Base-by-base conservation (phyloP, 805 yeast genomes). In the Kuraishia piskuri region DNA sequence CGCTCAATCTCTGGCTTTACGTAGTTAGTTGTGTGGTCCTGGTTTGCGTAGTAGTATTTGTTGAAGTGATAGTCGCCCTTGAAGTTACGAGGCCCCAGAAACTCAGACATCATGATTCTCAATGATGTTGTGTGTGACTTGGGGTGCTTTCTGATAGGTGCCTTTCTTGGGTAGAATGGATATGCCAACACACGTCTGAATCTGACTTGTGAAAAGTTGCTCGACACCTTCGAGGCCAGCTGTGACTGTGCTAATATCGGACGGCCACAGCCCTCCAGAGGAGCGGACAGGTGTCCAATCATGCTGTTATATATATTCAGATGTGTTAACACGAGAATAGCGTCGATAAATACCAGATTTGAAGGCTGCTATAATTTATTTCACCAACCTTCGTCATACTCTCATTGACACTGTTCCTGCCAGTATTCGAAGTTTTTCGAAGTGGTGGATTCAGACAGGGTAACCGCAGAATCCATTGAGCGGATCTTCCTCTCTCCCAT, bases 61-160 rank as follows among this genome's bases (percentile, higher is more conserved):
- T 90, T 91, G 64, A 81, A 69, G 57, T 76, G 76, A 67, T 88
- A 88, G 59, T 88, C 90, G 20, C 96, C 96, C 67, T 86, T 84
- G 70, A 81, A 81, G 69, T 89, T 90, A 66, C 76, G 80, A 44
- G 92, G 92, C 2, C 97, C 97, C 54, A 90, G 72, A 71, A 89
- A 90, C 58, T 77, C 80, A 59, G 82, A 80, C 79, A 90, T 73
- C 45, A 82, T 22, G 19, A 22, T 22, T n/a, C 79, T 80, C 64
- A 86, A 74, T 55, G 78, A 79, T 8, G 87, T 76, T 51, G 74
- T 76, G 55, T 70, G 68, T 56, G 67, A 63, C 58, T 67, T 55
- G 72, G 73, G 61, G 66, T 72, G 57, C 66, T 25, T 20, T 10
- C 67, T 61, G 70, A 68, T 56, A 70, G 59, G 31, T 12, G 25